These are phyloP conservation scores for Backusella tarrabulga DNA, from an alignment of 192 early-diverging fungal genomes.

Conservation along the genomic window DNA sequence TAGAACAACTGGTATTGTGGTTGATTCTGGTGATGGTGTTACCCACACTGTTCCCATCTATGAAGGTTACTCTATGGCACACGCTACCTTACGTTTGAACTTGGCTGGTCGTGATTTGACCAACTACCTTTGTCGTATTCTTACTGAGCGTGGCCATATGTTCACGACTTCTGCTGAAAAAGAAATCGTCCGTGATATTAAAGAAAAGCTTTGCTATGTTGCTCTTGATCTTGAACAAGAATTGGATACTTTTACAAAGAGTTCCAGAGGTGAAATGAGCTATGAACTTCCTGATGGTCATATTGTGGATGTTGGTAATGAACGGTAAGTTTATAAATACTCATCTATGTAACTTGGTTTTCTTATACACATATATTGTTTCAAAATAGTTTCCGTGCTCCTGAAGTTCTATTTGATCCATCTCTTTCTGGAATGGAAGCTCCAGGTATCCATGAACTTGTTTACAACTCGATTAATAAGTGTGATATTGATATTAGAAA, in stretches of 20 bases:
- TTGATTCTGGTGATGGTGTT: conserved; percentile 98
- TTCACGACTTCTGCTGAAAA: conserved; percentile 94
- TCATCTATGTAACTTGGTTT: too few relatives aligned
- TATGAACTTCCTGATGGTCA: conserved; percentile 99
- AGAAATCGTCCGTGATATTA: conserved; percentile 99
- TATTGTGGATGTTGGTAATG: conserved; percentile 95
- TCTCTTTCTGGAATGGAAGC: conserved; percentile 86
- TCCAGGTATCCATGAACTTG: conserved; percentile 93
- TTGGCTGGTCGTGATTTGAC: conserved; percentile 97
- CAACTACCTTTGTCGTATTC: conserved; percentile 87
- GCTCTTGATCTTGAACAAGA: conserved; percentile 98
- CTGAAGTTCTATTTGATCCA: conserved; percentile 98
- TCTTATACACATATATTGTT: conserved; percentile 73
- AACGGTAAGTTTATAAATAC: conserved; percentile 52
- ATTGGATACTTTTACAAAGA: conserved; percentile 88
- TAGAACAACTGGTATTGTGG: conserved; percentile 96
- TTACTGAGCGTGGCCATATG: conserved; percentile 94
- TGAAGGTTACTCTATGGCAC: conserved; percentile 93
- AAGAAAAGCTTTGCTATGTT: conserved; percentile 99
- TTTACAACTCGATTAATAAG: conserved; percentile 97
- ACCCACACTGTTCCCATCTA: conserved; percentile 97
- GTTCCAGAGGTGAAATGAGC: conserved; percentile 91
- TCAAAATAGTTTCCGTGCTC: conserved; percentile 83
- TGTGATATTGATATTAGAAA: conserved; percentile 97
- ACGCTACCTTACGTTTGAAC: conserved; percentile 95